phyloP scores from a whole-genome alignment of 2,329 filamentous ascomycete genomes.

The Ceratocystiopsis sp. region DNA sequence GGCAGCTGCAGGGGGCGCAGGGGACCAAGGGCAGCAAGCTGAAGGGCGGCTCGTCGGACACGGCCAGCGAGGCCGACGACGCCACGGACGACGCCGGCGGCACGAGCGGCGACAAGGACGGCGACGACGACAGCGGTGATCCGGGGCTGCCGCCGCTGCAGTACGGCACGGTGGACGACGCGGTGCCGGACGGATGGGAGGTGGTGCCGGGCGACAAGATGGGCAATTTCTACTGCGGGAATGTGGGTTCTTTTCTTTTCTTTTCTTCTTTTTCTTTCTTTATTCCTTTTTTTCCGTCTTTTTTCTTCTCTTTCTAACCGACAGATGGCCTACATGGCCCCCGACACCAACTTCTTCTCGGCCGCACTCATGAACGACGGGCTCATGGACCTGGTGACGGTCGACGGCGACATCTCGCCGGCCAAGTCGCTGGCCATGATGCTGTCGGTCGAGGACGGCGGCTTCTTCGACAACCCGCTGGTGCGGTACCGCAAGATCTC shows the following conservation, averaged over 20 bases:
- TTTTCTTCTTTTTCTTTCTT: not conserved
- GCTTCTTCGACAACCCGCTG: conserved; percentile 62
- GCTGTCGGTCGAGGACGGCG: conserved; percentile 51
- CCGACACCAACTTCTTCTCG: conserved; percentile 75
- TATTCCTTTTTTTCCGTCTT: conserved; percentile 6
- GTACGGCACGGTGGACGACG: conserved; percentile 66
- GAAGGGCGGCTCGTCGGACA: not conserved
- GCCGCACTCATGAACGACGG: conserved; percentile 71
- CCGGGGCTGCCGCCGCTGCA: conserved; percentile 52
- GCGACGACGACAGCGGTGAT: conserved; percentile 7
- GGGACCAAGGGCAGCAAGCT: not conserved
- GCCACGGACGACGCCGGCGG: not conserved
- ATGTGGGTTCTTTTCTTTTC: conserved; percentile 32
- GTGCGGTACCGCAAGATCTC: conserved; percentile 71
- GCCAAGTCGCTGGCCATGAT: conserved; percentile 52
- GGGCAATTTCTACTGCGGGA: conserved; percentile 87
- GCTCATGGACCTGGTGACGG: conserved; percentile 65
- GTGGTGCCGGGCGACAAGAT: conserved; percentile 57
- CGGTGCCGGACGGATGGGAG: conserved; percentile 63
- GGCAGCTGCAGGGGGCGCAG: not conserved
- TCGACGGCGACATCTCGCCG: conserved; percentile 58
- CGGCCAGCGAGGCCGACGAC: not conserved
- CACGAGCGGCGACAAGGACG: conserved; percentile 2
- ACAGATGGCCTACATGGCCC: conserved; percentile 78
- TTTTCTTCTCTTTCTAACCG: not conserved